A percentile compares a stretch with the other conserved stretches of the same genome.
These are phyloP conservation scores for Colletotrichum siamense DNA, from an alignment of 2,329 filamentous ascomycete species.

Conservation along the genomic window DNA sequence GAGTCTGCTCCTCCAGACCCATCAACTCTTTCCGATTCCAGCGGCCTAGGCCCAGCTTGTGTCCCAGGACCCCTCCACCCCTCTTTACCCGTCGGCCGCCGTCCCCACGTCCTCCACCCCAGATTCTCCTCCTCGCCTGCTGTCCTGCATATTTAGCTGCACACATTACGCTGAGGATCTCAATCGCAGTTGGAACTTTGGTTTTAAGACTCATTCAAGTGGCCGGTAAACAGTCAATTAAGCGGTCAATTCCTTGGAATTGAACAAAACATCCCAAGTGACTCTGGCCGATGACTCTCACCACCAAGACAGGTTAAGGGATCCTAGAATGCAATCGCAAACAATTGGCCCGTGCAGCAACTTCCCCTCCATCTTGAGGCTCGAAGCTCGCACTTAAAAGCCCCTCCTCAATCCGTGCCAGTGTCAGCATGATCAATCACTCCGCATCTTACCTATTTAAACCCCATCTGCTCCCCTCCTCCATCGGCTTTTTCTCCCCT, in stretches of 20 bases:
- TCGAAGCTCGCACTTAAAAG: background rate
- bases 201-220: background rate
- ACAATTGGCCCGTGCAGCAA: background rate
- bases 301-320: background rate
- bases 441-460: background rate
- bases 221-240: background rate
- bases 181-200: background rate
- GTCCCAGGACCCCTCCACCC: background rate
- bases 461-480: background rate
- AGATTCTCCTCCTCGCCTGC: background rate
- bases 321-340: background rate
- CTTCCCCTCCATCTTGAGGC: background rate
- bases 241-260: background rate
- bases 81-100: background rate
- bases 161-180: background rate
- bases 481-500: accelerated
- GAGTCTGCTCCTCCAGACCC: background rate
- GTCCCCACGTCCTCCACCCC: background rate
- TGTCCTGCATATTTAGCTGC: background rate
- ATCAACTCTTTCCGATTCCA: background rate
- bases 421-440: background rate
- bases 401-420: background rate
- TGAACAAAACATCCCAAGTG: background rate
- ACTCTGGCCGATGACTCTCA: background rate
- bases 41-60: background rate